Base-by-base conservation (phyloP, 495 filamentous ascomycete genomes). In the Aspergillus mulundensis region DNA sequence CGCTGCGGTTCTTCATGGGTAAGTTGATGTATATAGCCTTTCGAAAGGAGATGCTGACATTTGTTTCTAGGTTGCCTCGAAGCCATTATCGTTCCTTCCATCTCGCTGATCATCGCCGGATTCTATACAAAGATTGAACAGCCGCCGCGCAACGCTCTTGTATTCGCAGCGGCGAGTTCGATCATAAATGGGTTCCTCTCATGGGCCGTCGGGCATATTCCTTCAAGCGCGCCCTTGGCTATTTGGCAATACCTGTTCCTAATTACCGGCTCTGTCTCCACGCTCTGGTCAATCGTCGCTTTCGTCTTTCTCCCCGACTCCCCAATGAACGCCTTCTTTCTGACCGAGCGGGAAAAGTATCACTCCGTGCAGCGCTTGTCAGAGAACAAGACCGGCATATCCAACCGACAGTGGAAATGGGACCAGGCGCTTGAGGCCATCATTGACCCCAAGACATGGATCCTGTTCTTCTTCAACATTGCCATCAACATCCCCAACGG, bases 81-180 rank as follows among this genome's bases (percentile, higher is more conserved):
- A 70, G 79, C 83, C 28, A 73, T 75, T 25, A 77, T 85, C 53
- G 74, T 73, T 5, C 83, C 83, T 5, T 77, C 69, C 4, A 65
- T 85, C 46, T 76, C 77, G 43, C 59, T 72, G 2, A 62, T 68
- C 21, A 67, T 58, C 21, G 66, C 65, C 51, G 68, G 61, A 57
- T 87, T 82, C 81, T 87, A 87, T 54, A 76, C 77, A 0, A 76
- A 79, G n/a, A 66, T 71, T 3, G 85, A 87, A 62, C 81, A 85
- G 63, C 78, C 81, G 0, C 60, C 79, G 11, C 70, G 84, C 12
- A 81, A 85, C 11, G 77, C 72, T 4, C 70, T 80, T 0, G 87
- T 84, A 82, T 88, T 85, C 59, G 75, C 77, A 15, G 84, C 81
- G 0, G 42, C 82, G 10, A 83, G 80, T 0, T 83, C 79, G 7